Evolutionary conservation across 1,284 basidiomycete genomes (phyloP).

Genomic region (Cutaneotrichosporon sp.): DNA sequence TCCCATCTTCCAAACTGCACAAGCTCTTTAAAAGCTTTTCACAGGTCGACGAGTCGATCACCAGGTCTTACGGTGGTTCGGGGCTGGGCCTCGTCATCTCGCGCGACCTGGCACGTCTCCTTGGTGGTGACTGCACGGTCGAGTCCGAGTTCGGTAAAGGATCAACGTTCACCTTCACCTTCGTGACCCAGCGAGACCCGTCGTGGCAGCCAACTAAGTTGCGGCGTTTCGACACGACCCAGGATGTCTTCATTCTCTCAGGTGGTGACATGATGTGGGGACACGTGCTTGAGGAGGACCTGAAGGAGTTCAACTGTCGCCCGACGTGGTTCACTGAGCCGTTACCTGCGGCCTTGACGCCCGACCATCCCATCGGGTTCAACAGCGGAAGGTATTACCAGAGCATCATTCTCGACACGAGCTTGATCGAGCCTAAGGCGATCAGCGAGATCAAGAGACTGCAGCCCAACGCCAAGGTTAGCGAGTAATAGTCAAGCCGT

Average conservation of each 20-base stretch:
- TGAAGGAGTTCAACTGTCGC: slow-evolving; percentile 32
- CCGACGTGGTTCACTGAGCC: slow-evolving; percentile 36
- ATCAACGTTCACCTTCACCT: slow-evolving; percentile 46
- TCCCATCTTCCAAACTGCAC: slow-evolving; percentile 41
- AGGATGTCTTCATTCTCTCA: slow-evolving; percentile 35
- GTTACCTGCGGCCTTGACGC: slow-evolving; percentile 21
- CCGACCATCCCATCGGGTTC: slow-evolving; percentile 30
- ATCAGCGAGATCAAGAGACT: slow-evolving; percentile 28
- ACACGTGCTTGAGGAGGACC: slow-evolving; percentile 36
- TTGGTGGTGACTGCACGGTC: slow-evolving; percentile 49
- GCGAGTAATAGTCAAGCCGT: neutral
- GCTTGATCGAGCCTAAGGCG: slow-evolving; percentile 18
- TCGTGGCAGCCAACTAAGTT: slow-evolving; percentile 18
- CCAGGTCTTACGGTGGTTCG: slow-evolving; percentile 45
- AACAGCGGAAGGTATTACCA: slow-evolving; percentile 26
- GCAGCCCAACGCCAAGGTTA: slow-evolving; percentile 36
- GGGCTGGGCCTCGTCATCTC: slow-evolving; percentile 51
- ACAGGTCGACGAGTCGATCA: slow-evolving; percentile 49
- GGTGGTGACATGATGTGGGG: slow-evolving; percentile 29
- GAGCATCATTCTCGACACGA: slow-evolving; percentile 35
- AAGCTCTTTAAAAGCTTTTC: slow-evolving; percentile 50
- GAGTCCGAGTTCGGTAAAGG: slow-evolving; percentile 48
- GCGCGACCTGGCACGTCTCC: slow-evolving; percentile 39
- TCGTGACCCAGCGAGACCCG: slow-evolving; percentile 33
- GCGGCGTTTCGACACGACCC: slow-evolving; percentile 12